phyloP scores from a whole-genome alignment of 352 stramenopile genomes.

The Phytophthora hibernalis region DNA sequence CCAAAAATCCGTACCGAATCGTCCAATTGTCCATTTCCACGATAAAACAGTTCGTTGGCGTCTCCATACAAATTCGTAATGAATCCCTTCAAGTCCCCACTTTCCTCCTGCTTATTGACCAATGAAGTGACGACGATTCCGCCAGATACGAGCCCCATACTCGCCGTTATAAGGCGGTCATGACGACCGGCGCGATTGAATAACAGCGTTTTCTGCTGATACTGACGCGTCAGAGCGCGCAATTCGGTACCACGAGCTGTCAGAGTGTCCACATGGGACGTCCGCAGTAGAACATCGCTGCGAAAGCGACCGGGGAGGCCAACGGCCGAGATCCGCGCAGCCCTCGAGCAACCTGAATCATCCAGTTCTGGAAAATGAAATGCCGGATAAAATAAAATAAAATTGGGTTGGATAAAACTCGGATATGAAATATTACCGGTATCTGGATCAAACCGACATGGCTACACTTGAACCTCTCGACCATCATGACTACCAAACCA shows the following conservation, averaged over 20 bases:
- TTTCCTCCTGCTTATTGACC: constrained; percentile 18
- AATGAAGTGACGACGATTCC: constrained; percentile 52
- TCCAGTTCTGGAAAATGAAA: constrained; percentile 4
- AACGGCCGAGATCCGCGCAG: constrained; percentile 12
- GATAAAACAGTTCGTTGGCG: constrained; percentile 35
- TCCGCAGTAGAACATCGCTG: constrained; percentile 1
- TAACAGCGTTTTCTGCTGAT: constrained; percentile 31
- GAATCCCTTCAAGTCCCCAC: constrained; percentile 4
- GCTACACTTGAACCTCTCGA: background rate
- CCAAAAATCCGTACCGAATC: constrained; percentile 27
- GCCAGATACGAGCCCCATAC: constrained; percentile 56
- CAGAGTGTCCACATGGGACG: constrained; percentile 21
- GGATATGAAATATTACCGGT: background rate
- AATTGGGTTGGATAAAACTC: background rate
- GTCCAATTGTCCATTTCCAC: constrained; percentile 30
- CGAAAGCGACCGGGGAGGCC: background rate
- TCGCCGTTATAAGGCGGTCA: constrained; percentile 57
- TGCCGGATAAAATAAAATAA: constrained; percentile 13
- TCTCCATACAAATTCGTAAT: constrained; percentile 42
- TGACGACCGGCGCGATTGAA: constrained; percentile 25
- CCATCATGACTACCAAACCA: background rate
- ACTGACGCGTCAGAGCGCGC: constrained; percentile 17
- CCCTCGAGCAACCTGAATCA: constrained; percentile 13
- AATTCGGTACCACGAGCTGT: constrained; percentile 22
- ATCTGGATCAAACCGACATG: too few relatives aligned